Evolutionary conservation across 768 basidiomycete genomes (phyloP).

Genomic region (Podaxis carcinomalis): DNA sequence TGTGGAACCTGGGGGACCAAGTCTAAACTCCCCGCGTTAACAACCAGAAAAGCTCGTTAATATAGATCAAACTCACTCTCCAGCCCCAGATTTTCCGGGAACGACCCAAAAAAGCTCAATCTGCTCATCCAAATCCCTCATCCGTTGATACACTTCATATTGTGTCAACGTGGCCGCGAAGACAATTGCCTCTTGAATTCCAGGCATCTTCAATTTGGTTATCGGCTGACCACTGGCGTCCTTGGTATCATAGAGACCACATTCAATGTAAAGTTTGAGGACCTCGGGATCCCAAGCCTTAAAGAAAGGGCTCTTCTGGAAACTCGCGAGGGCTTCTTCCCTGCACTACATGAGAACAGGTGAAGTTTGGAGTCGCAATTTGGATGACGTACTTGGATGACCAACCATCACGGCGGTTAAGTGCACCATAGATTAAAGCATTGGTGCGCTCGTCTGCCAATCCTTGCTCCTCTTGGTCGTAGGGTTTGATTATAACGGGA

Average conservation of each 20-base stretch:
- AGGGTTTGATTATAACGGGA: conserved; percentile 55
- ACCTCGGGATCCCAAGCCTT: conserved; percentile 61
- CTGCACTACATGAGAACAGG: conserved; percentile 26
- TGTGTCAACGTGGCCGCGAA: conserved; percentile 46
- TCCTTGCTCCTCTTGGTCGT: conserved; percentile 9
- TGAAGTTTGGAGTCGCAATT: neutral
- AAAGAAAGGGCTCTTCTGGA: conserved; percentile 64
- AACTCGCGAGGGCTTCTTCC: conserved; percentile 50
- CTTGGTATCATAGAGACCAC: conserved; percentile 40
- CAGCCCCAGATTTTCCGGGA: conserved; percentile 35
- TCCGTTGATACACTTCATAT: conserved; percentile 37
- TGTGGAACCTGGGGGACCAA: conserved; percentile 28
- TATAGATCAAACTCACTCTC: conserved; percentile 26
- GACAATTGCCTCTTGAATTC: conserved; percentile 58
- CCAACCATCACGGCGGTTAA: conserved; percentile 64
- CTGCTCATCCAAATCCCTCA: conserved; percentile 42
- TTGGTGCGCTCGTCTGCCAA: conserved; percentile 13
- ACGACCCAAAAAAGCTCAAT: conserved; percentile 55
- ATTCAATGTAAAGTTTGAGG: conserved; percentile 55
- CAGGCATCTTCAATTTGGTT: conserved; percentile 61
- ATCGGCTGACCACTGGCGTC: conserved; percentile 28
- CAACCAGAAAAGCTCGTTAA: conserved; percentile 13
- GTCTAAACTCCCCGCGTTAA: neutral
- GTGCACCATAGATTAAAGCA: conserved; percentile 37
- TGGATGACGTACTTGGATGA: conserved; percentile 39